These are phyloP conservation scores for Elsinoe arachidis DNA, from an alignment of 2,329 filamentous ascomycete genomes.

Conservation along the genomic window DNA sequence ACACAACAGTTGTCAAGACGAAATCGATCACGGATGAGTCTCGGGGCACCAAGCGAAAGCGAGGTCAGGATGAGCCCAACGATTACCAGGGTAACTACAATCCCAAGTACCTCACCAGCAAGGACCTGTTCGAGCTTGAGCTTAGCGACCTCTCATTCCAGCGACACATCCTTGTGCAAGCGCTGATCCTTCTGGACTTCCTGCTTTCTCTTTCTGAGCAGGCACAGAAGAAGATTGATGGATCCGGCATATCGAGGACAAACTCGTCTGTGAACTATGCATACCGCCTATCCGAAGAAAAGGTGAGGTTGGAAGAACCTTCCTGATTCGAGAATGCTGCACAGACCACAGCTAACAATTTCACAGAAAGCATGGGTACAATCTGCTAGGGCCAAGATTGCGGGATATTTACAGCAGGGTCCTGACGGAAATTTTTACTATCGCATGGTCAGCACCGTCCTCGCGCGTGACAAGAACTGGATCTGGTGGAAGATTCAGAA, in stretches of 20 bases:
- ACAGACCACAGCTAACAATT: slow-evolving; percentile 20
- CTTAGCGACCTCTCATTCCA: slow-evolving; percentile 91
- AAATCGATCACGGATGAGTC: slow-evolving; percentile 56
- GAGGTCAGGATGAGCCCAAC: slow-evolving; percentile 39
- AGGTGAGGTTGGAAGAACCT: slow-evolving; percentile 31
- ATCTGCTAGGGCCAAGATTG: slow-evolving; percentile 68
- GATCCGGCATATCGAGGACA: slow-evolving; percentile 40
- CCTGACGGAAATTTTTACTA: slow-evolving; percentile 86
- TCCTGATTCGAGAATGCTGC: slow-evolving; percentile 11
- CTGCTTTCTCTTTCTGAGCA: slow-evolving; percentile 78
- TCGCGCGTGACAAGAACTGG: slow-evolving; percentile 97
- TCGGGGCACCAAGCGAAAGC: slow-evolving; percentile 62
- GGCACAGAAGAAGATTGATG: slow-evolving; percentile 68
- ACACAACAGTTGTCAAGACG: slow-evolving; percentile 56
- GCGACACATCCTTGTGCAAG: slow-evolving; percentile 88
- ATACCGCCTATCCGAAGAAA: slow-evolving; percentile 66
- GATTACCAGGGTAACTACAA: slow-evolving; percentile 70
- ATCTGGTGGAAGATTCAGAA: slow-evolving; percentile 95
- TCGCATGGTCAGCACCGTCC: slow-evolving; percentile 91
- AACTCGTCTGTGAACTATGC: slow-evolving; percentile 65
- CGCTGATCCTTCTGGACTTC: slow-evolving; percentile 89
- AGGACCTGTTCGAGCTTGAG: slow-evolving; percentile 93
- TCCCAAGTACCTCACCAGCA: slow-evolving; percentile 95
- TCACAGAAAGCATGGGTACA: slow-evolving; percentile 70
- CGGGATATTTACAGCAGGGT: slow-evolving; percentile 71